Evolutionary conservation across 177 flowering plant genomes (phyloP).

Genomic region (Telopea speciosissima): DNA sequence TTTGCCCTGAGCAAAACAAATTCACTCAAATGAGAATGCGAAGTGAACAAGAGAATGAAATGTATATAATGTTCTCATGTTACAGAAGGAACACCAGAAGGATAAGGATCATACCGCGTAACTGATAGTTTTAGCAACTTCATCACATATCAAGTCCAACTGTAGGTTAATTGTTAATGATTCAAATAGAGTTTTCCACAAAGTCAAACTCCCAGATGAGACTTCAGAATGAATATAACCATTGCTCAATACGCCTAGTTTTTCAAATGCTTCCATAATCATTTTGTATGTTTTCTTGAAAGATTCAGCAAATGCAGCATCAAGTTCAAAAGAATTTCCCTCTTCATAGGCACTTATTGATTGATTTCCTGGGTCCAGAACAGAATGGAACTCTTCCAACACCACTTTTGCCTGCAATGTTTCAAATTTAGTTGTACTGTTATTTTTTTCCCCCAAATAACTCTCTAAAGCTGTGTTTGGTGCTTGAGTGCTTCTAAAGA

Average conservation of each 20-base stretch:
- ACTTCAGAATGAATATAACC: conserved; percentile 26
- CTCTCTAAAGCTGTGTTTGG: neutral
- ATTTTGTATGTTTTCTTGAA: conserved; percentile 22
- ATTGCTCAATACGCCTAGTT: conserved; percentile 24
- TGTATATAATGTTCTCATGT: neutral
- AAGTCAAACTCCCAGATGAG: conserved; percentile 31
- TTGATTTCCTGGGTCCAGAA: conserved; percentile 15
- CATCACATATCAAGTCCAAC: conserved; percentile 39
- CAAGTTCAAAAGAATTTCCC: conserved; percentile 16
- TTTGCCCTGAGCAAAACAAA: conserved; percentile 40
- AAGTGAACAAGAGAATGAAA: neutral
- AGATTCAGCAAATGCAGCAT: conserved; percentile 32
- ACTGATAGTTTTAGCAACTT: conserved; percentile 29
- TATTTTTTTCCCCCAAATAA: neutral
- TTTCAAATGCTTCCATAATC: conserved; percentile 31
- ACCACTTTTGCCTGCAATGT: conserved; percentile 49
- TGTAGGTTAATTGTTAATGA: conserved; percentile 27
- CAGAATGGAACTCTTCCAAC: conserved; percentile 29
- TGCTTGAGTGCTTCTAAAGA: no score
- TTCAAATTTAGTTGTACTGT: no score
- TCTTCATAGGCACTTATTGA: conserved; percentile 7
- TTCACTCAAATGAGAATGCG: conserved; percentile 7
- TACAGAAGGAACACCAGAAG: neutral
- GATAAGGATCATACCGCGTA: conserved; percentile 38
- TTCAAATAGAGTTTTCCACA: conserved; percentile 43